phyloP scores from a whole-genome alignment of 208 protist genomes.

The Leishmania tarentolae region DNA sequence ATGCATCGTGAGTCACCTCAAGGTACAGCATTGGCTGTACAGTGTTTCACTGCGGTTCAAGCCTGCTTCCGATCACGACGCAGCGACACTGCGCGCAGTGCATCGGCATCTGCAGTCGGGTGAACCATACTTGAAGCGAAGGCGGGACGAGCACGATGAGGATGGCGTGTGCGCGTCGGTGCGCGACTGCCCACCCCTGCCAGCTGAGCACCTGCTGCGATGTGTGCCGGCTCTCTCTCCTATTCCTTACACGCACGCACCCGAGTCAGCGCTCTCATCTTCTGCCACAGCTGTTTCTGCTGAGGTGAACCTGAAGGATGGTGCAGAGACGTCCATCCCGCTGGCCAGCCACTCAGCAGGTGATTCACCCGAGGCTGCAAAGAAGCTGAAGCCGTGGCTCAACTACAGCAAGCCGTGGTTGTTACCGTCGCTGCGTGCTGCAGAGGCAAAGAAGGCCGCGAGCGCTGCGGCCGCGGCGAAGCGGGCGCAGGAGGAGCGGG shows the following conservation, averaged over 20 bases:
- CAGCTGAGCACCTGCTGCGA: conserved; percentile 5
- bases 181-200: conserved; percentile 21
- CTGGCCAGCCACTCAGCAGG: neutral
- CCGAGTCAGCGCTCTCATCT: neutral
- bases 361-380: neutral
- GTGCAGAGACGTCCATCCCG: too few relatives aligned
- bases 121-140: conserved; percentile 41
- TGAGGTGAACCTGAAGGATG: neutral
- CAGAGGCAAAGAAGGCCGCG: conserved; percentile 39
- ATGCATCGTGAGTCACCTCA: conserved; percentile 61
- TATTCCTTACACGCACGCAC: conserved; percentile 14
- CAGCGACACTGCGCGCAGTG: conserved; percentile 42
- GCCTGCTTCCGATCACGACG: conserved; percentile 39
- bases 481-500: conserved; percentile 18
- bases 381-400: conserved; percentile 51
- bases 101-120: conserved; percentile 56
- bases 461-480: conserved; percentile 26
- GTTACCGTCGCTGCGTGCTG: conserved; percentile 36
- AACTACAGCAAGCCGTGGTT: conserved; percentile 71
- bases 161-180: conserved; percentile 13
- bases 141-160: neutral
- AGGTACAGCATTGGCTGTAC: conserved; percentile 83
- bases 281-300: neutral
- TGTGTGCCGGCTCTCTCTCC: conserved; percentile 20
- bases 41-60: conserved; percentile 51